Evolutionary conservation across 306 rosid species (phyloP).

Genomic region (Cicer chorassanicum): DNA sequence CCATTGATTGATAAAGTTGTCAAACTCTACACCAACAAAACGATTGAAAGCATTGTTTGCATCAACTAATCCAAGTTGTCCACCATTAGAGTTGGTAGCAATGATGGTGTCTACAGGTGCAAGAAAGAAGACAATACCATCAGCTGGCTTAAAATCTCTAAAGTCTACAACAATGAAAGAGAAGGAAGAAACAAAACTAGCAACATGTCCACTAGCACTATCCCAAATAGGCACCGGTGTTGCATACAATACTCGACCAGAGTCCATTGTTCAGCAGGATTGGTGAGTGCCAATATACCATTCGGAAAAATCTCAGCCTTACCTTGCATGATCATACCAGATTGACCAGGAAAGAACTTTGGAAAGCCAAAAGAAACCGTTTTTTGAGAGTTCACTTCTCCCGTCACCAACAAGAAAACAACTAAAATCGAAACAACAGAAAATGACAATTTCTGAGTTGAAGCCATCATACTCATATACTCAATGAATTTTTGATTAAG

Average conservation of each 20-base stretch:
- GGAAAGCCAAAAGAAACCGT: background rate
- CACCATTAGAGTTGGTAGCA: background rate
- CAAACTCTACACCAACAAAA: background rate
- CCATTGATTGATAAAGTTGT: background rate
- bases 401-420: background rate
- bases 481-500: too few species aligned
- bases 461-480: too few species aligned
- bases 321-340: background rate
- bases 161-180: background rate
- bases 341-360: background rate
- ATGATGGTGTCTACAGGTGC: background rate
- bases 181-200: background rate
- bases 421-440: background rate
- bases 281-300: background rate
- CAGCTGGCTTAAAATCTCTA: background rate
- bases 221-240: background rate
- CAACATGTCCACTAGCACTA: background rate
- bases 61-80: background rate
- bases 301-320: background rate
- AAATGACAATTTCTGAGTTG: background rate
- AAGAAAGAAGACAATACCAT: background rate
- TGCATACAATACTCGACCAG: background rate
- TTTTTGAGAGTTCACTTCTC: background rate
- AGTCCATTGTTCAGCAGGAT: background rate
- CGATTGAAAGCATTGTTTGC: background rate